These are phyloP conservation scores for Daedalea quercina DNA, from an alignment of 768 basidiomycete genomes.

Conservation along the genomic window DNA sequence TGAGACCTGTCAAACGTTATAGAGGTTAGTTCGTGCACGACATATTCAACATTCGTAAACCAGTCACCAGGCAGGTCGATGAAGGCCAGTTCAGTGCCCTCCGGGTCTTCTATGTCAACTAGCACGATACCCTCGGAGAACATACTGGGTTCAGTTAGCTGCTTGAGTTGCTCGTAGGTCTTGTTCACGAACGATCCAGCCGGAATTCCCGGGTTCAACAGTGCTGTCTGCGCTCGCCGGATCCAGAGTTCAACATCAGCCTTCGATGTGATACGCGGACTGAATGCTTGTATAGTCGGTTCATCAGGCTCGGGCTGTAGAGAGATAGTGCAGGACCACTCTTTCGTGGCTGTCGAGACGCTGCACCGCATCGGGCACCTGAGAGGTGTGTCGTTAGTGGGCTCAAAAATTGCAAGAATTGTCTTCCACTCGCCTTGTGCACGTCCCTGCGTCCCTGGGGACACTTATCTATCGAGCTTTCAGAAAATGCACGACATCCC, in stretches of 20 bases:
- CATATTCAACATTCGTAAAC: constrained; percentile 19
- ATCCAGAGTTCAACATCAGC: constrained; percentile 33
- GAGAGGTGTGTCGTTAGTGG: not conserved
- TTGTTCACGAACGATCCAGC: constrained; percentile 24
- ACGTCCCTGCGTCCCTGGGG: constrained; percentile 55
- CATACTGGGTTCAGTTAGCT: constrained; percentile 13
- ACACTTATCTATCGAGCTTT: constrained; percentile 41
- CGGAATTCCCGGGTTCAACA: constrained; percentile 25
- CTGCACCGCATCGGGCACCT: constrained; percentile 17
- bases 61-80: constrained; percentile 21
- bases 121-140: constrained; percentile 26
- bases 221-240: constrained; percentile 40
- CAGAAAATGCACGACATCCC: too few relatives aligned
- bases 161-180: constrained; percentile 21
- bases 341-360: not conserved
- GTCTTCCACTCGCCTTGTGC: constrained; percentile 35
- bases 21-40: constrained; percentile 13
- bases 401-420: too few relatives aligned
- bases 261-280: constrained; percentile 24
- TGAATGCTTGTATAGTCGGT: constrained; percentile 15
- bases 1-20: constrained; percentile 41
- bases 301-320: constrained; percentile 11
- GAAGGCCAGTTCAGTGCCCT: constrained; percentile 15
- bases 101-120: constrained; percentile 24
- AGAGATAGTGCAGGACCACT: constrained; percentile 22